Evolutionary conservation across 2,329 filamentous ascomycete genomes (phyloP).

Genomic region (Davidsoniella neocaledoniae): DNA sequence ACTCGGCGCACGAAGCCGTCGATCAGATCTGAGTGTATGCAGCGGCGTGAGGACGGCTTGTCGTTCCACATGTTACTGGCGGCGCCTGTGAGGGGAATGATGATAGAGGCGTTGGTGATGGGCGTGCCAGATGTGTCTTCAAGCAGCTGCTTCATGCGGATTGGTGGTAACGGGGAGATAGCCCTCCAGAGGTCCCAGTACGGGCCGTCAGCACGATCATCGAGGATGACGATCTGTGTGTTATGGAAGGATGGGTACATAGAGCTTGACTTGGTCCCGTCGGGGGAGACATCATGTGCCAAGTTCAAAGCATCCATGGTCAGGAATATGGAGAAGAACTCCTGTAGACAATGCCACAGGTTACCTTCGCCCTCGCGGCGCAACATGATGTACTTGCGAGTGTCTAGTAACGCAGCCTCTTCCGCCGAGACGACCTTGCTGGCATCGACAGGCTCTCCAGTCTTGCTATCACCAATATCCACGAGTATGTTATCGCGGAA

Average conservation of each 20-base stretch:
- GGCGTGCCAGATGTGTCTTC: background rate
- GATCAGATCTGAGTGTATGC: constrained; percentile 21
- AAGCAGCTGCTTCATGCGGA: constrained; percentile 18
- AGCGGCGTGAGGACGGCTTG: constrained; percentile 9
- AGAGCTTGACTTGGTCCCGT: background rate
- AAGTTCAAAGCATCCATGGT: constrained; percentile 21
- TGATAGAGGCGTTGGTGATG: constrained; percentile 18
- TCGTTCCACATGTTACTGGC: constrained; percentile 24
- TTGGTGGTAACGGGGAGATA: constrained; percentile 19
- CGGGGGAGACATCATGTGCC: constrained; percentile 3
- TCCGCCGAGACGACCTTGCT: background rate
- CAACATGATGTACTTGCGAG: constrained; percentile 6
- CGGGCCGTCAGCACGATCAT: constrained; percentile 20
- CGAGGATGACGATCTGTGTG: constrained; percentile 22
- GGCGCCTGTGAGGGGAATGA: constrained; percentile 24
- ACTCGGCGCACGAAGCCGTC: constrained; percentile 20
- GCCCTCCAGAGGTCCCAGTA: constrained; percentile 23
- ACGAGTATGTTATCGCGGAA: constrained; percentile 15
- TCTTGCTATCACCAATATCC: background rate
- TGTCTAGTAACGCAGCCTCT: background rate
- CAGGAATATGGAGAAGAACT: constrained; percentile 20
- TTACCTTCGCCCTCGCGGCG: constrained; percentile 21
- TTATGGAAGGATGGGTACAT: constrained; percentile 9
- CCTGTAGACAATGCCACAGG: constrained; percentile 21
- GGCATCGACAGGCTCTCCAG: background rate